Evolutionary conservation across 352 stramenopile species (phyloP), one percentile per base, ranked within the genome.

Genomic region (Sclerospora graminicola): DNA sequence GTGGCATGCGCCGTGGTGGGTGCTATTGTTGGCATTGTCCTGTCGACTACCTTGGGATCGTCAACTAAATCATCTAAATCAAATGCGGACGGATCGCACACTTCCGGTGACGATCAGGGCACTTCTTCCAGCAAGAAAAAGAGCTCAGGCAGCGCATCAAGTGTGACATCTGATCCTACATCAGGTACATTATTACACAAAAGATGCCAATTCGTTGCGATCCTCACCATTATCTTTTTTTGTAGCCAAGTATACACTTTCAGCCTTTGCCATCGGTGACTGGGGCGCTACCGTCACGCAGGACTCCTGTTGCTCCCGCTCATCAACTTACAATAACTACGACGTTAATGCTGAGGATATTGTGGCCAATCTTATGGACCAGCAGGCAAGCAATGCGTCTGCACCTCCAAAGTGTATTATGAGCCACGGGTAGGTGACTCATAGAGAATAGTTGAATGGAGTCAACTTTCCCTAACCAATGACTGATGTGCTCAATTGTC

Each of bases 381-480:
- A 64, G 34, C 66, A 78, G 41, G 63, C 56, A 4, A 56, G 46
- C 10, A 57, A 59, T 37, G 61, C 50, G 1, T 58, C 66, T 5
- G 49, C 74, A 24, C 54, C 76, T 31, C 76, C 76, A 1, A 75
- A 78, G 35, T 72, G 44, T 9, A 63, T 88, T n/a, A 38, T 88
- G 21, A 71, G 76, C 28, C 76, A 88, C 51, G 76, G 74, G 57
- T 70, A 54, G 9, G 56, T 45, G 4, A 16, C n/a, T 26, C 9
- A 8, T 23, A 28, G 13, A 40, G 16, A 6, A 9, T 1, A 16
- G 16, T 5, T 16, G 2, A 5, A 18, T 15, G 5, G 30, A 18
- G 2, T 18, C 13, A 35, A 19, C 6, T 5, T 19, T 9, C 8
- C 7, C 30, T 35, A 16, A 35, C 10, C 5, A 8, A 20, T 19